Conservation (phyloP, 2,329 filamentous ascomycete species). For the Dothistroma pini region DNA sequence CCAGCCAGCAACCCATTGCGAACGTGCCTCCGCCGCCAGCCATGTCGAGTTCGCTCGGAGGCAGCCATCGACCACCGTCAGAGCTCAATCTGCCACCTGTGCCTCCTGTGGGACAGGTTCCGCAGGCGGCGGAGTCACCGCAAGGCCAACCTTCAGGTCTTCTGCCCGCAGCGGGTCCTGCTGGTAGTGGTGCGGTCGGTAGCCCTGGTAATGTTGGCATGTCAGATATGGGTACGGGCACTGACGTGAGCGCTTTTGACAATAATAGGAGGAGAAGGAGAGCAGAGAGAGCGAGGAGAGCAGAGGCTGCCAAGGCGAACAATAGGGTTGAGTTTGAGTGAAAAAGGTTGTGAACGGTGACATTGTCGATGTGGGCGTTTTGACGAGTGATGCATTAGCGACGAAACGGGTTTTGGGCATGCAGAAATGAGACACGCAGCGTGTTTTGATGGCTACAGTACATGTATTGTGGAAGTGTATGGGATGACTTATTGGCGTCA, state of each 20-base stretch:
- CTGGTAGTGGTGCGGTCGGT: slow-evolving; percentile 26
- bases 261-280: slow-evolving; percentile 52
- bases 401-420: background rate
- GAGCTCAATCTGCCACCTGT: slow-evolving; percentile 32
- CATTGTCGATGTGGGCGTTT: background rate
- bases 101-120: slow-evolving; percentile 13
- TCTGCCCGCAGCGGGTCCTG: slow-evolving; percentile 22
- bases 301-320: slow-evolving; percentile 30
- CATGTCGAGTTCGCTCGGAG: slow-evolving; percentile 24
- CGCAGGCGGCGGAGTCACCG: slow-evolving; percentile 14
- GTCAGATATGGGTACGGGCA: slow-evolving; percentile 39
- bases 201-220: slow-evolving; percentile 42
- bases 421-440: background rate
- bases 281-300: slow-evolving; percentile 49
- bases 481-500: background rate
- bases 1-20: slow-evolving; percentile 31
- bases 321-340: slow-evolving; percentile 50
- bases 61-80: slow-evolving; percentile 22
- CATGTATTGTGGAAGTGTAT: background rate
- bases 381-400: slow-evolving; percentile 6
- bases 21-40: slow-evolving; percentile 32
- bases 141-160: slow-evolving; percentile 6
- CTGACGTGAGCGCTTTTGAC: slow-evolving; percentile 47
- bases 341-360: background rate
- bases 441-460: background rate